Evolutionary conservation across 768 basidiomycete genomes (phyloP).

Genomic region (Boletus edulis): DNA sequence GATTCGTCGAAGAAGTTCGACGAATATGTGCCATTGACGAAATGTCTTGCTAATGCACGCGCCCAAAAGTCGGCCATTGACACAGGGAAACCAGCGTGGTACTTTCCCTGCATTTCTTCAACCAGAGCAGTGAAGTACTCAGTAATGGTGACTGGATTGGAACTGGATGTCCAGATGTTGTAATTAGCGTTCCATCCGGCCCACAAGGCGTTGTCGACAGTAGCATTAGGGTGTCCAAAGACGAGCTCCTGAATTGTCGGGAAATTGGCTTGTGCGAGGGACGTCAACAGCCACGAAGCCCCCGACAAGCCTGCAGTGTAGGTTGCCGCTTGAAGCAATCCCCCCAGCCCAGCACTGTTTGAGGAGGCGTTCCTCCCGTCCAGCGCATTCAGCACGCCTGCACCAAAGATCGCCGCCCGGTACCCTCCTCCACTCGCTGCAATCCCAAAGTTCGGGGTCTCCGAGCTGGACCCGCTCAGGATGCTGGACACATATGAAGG

Average conservation of each 20-base stretch:
- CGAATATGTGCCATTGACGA: conserved; percentile 35
- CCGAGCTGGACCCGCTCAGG: conserved; percentile 16
- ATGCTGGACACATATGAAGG: conserved; percentile 37
- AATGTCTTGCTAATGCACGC: conserved; percentile 34
- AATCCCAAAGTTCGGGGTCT: conserved; percentile 43
- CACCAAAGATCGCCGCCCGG: conserved; percentile 53
- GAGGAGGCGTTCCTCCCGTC: conserved; percentile 49
- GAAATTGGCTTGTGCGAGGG: conserved; percentile 40
- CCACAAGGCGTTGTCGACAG: conserved; percentile 22
- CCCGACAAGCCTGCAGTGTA: conserved; percentile 54
- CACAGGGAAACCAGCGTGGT: conserved; percentile 30
- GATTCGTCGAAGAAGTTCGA: conserved; percentile 30
- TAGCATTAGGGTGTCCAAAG: conserved; percentile 28
- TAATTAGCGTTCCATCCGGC: conserved; percentile 33
- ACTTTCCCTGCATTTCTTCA: conserved; percentile 30
- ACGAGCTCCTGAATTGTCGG: conserved; percentile 37
- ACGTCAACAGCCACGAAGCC: conserved; percentile 38
- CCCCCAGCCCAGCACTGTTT: conserved; percentile 41
- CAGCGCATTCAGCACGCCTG: conserved; percentile 46
- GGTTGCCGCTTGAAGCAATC: conserved; percentile 49
- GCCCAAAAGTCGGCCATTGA: conserved; percentile 31
- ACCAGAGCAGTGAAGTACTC: conserved; percentile 21
- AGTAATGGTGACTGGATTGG: conserved; percentile 8
- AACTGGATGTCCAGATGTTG: conserved; percentile 19
- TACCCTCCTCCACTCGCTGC: conserved; percentile 58